Evolutionary conservation across 2,329 filamentous ascomycete genomes (phyloP).

Genomic region (Arthroderma sp.): DNA sequence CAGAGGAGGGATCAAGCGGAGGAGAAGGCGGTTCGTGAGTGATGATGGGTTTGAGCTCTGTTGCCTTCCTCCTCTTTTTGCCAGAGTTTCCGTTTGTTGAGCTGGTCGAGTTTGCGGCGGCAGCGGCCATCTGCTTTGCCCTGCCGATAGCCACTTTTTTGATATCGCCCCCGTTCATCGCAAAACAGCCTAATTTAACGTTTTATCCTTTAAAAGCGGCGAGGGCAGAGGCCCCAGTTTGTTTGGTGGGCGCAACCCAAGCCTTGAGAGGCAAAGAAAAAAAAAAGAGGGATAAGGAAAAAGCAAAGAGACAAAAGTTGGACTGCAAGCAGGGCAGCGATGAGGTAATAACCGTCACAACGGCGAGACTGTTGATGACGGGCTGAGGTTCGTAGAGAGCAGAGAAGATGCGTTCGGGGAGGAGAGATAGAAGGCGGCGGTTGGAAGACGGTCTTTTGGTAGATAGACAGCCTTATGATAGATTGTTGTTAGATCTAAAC

Average conservation of each 20-base stretch:
- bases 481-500: too few species aligned
- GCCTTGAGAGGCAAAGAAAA: background rate
- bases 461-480: too few species aligned
- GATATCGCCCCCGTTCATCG: constrained; percentile 51
- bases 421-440: background rate
- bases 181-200: background rate
- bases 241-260: background rate
- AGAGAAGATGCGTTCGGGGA: background rate
- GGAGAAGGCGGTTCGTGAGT: constrained; percentile 40
- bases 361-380: background rate
- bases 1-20: background rate
- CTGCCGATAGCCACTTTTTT: constrained; percentile 53
- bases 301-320: background rate
- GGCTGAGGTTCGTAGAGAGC: background rate
- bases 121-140: constrained; percentile 48
- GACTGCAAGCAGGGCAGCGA: background rate
- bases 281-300: constrained; percentile 4
- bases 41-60: constrained; percentile 53
- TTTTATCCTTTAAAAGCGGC: too few species aligned
- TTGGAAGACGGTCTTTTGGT: background rate
- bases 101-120: constrained; percentile 21
- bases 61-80: constrained; percentile 54
- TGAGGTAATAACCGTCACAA: background rate
- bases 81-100: constrained; percentile 42
- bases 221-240: too few species aligned